Evolutionary conservation across 306 rosid genomes (phyloP).

Genomic region (Myrica gale): DNA sequence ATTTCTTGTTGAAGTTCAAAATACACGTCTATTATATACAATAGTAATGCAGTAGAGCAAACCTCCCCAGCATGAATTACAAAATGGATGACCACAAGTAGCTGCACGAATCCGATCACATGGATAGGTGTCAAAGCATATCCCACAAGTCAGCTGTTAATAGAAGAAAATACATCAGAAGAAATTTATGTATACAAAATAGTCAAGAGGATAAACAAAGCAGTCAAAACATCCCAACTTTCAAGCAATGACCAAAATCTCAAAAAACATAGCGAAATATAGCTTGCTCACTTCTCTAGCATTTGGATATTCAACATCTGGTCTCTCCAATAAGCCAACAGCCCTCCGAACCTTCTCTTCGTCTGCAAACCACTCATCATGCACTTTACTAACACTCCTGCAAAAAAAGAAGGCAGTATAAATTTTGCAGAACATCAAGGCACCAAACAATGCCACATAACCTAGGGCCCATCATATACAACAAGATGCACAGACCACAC

Average conservation of each 20-base stretch:
- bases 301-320: slow-evolving; percentile 38
- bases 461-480: slow-evolving; percentile 12
- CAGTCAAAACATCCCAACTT: slow-evolving; percentile 7
- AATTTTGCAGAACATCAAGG: slow-evolving; percentile 11
- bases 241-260: not conserved
- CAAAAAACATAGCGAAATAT: not conserved
- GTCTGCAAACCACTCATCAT: slow-evolving; percentile 71
- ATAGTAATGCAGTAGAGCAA: slow-evolving; percentile 14
- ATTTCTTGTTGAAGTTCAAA: not conserved
- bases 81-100: slow-evolving; percentile 62
- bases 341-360: slow-evolving; percentile 59
- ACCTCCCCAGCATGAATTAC: slow-evolving; percentile 58
- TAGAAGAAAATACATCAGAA: slow-evolving; percentile 18
- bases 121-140: slow-evolving; percentile 53
- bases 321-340: slow-evolving; percentile 56
- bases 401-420: not conserved
- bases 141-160: slow-evolving; percentile 55
- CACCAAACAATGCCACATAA: slow-evolving; percentile 2
- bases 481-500: not conserved
- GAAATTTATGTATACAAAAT: not conserved
- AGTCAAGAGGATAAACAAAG: not conserved
- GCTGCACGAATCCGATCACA: slow-evolving; percentile 39
- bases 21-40: not conserved
- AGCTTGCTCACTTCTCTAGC: slow-evolving; percentile 42
- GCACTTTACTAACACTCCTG: slow-evolving; percentile 70